A percentile compares a stretch with the other conserved stretches of the same genome.
Evolutionary conservation across 2,329 filamentous ascomycete species (phyloP).

Genomic region (Hypocreales sp.): DNA sequence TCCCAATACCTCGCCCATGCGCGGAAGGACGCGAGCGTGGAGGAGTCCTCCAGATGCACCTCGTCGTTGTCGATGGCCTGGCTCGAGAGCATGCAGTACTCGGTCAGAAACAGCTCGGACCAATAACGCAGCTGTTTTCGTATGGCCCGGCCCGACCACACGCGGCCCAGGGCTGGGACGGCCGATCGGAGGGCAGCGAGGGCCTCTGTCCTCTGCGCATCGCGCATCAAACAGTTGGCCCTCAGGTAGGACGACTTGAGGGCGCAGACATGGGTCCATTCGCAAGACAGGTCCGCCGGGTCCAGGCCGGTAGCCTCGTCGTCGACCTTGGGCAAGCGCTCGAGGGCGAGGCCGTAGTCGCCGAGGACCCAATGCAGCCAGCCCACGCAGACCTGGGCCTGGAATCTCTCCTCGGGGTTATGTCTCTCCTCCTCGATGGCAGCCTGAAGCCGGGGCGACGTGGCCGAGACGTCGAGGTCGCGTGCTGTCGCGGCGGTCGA

Average conservation of each 20-base stretch:
- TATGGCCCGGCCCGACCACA: conserved; percentile 34
- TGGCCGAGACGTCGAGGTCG: conserved; percentile 27
- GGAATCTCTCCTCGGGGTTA: conserved; percentile 46
- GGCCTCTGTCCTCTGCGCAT: conserved; percentile 38
- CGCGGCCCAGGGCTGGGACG: conserved; percentile 42
- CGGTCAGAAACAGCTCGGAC: conserved; percentile 64
- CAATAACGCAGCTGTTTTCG: conserved; percentile 58
- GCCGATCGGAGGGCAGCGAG: conserved; percentile 51
- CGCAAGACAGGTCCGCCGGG: conserved; percentile 36
- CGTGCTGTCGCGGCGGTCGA: conserved; percentile 24
- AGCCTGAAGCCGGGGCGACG: conserved; percentile 33
- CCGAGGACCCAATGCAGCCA: conserved; percentile 72
- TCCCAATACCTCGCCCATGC: conserved; percentile 61
- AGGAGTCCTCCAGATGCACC: conserved; percentile 32
- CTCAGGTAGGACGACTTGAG: conserved; percentile 67
- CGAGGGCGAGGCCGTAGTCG: conserved; percentile 47
- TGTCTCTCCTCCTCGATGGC: conserved; percentile 42
- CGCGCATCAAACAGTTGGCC: conserved; percentile 43
- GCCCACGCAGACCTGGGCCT: conserved; percentile 68
- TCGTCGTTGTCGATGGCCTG: conserved; percentile 37
- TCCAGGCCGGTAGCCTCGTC: conserved; percentile 36
- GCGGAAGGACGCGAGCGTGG: conserved; percentile 41
- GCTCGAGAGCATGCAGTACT: conserved; percentile 56
- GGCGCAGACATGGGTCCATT: conserved; percentile 73
- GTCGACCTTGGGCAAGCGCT: conserved; percentile 47